phyloP scores from a whole-genome alignment of 202 grass and related monocot species.

The Eragrostis tef region DNA sequence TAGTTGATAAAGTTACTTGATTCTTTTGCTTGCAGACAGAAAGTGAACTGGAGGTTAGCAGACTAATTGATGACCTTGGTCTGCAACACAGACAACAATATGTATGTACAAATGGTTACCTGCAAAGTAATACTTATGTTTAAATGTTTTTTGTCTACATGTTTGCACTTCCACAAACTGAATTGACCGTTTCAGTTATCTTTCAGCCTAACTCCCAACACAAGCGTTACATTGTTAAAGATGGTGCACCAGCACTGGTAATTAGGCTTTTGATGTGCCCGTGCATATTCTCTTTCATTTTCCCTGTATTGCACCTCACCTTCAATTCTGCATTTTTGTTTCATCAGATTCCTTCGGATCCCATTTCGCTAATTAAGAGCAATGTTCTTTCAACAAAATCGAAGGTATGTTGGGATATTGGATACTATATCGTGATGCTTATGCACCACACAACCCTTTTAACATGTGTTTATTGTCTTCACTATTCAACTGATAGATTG shows the following conservation, averaged over 20 bases:
- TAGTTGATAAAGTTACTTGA: conserved; percentile 17
- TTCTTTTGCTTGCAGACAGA: conserved; percentile 71
- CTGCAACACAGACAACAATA: conserved; percentile 77
- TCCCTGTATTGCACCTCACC: conserved; percentile 11
- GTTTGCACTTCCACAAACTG: neutral
- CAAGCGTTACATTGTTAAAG: conserved; percentile 90
- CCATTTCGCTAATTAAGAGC: conserved; percentile 75
- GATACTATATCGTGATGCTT: neutral
- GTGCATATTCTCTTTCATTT: neutral
- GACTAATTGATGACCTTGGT: conserved; percentile 78
- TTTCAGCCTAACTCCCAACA: conserved; percentile 85
- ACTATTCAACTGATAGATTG: conserved; percentile 1
- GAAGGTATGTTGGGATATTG: conserved; percentile 61
- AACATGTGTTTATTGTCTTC: neutral
- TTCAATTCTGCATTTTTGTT: conserved; percentile 33
- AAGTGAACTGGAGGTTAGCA: conserved; percentile 67
- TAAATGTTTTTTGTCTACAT: neutral
- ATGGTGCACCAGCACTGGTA: conserved; percentile 81
- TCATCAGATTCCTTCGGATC: conserved; percentile 74
- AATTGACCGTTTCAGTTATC: conserved; percentile 37
- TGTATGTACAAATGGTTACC: conserved; percentile 62
- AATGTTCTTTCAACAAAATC: conserved; percentile 83
- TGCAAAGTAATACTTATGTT: conserved; percentile 16
- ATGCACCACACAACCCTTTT: neutral
- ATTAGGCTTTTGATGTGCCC: conserved; percentile 33